Base-by-base conservation (phyloP, 352 stramenopile species). In the Globisporangium spinosum region DNA sequence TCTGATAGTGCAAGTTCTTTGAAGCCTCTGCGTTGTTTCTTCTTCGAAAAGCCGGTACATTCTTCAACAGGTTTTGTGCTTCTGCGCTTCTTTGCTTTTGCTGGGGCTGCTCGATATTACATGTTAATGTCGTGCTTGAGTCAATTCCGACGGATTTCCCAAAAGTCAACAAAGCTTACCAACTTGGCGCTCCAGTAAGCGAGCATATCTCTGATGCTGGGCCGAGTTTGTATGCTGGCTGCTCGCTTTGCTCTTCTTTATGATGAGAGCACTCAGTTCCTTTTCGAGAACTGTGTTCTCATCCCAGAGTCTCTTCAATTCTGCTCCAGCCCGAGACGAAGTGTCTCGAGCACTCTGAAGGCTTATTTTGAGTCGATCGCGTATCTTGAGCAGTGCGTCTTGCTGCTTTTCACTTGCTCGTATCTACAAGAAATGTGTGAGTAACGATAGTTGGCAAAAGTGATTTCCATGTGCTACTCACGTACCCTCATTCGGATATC, bases 111-210 rank as follows among this genome's bases (percentile, higher is more conserved):
- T 29, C 23, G 17, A 1, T 22, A 32, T 40, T 38, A 38, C 40
- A 68, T 45, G 29, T 32, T 32, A 34, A 12, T 32, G 29, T 20
- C 13, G 32, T 4, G 22, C 9, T 59, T n/a, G 47, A n/a, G 7
- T 17, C 29, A 20, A 15, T 32, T 38, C 20, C 51, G 22, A 13
- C 7, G 0, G 13, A 32, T 59, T 51, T 22, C 3, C 5, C 5
- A 34, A 23, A 51, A 2, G 0, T 1, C 47, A 15, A 27, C 15
- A 4, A n/a, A 43, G 23, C 63, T n/a, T 64, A 70, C 65, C 65
- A 9, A 65, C 58, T 65, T 70, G 65, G 12, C 65, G 65, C 65
- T 58, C 57, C 43, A 70, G 15, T 40, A 70, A 47, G 1, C 65
- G 57, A 47, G 65, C 47, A 20, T 65, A 70, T 55, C 65, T 51